phyloP scores from a whole-genome alignment of 768 basidiomycete genomes.

The Leccinum boreale region DNA sequence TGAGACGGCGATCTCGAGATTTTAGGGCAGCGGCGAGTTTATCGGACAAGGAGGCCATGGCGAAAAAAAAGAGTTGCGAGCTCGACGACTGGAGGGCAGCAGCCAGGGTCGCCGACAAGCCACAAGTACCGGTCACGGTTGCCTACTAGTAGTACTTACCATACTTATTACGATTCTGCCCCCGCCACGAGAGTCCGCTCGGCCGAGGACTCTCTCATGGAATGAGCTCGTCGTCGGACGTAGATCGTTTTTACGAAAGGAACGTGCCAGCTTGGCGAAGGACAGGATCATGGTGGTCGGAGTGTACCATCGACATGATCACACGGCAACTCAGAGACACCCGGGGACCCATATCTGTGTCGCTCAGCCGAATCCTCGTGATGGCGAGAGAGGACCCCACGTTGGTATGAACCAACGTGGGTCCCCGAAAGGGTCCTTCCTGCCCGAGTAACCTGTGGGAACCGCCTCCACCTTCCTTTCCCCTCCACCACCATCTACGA shows the following conservation, averaged over 20 bases:
- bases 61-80: not conserved
- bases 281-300: not conserved
- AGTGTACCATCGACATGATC: not conserved
- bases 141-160: too few relatives aligned
- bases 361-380: too few relatives aligned
- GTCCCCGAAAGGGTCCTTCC: too few relatives aligned
- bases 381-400: too few relatives aligned
- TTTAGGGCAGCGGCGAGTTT: slow-evolving; percentile 52
- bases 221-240: slow-evolving; percentile 1
- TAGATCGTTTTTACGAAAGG: slow-evolving; percentile 10
- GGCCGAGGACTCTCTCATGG: slow-evolving; percentile 4
- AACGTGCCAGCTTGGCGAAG: not conserved
- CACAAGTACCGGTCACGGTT: not conserved
- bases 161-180: not conserved
- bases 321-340: not conserved
- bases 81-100: not conserved
- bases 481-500: too few relatives aligned
- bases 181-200: not conserved
- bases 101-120: not conserved
- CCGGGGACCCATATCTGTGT: too few relatives aligned
- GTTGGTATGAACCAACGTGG: too few relatives aligned
- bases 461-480: too few relatives aligned
- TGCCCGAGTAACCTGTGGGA: too few relatives aligned
- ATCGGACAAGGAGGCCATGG: slow-evolving; percentile 32
- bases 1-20: slow-evolving; percentile 63